These are phyloP conservation scores for Chrysoporthe cubensis DNA, from an alignment of 2,329 filamentous ascomycete species.

Conservation along the genomic window DNA sequence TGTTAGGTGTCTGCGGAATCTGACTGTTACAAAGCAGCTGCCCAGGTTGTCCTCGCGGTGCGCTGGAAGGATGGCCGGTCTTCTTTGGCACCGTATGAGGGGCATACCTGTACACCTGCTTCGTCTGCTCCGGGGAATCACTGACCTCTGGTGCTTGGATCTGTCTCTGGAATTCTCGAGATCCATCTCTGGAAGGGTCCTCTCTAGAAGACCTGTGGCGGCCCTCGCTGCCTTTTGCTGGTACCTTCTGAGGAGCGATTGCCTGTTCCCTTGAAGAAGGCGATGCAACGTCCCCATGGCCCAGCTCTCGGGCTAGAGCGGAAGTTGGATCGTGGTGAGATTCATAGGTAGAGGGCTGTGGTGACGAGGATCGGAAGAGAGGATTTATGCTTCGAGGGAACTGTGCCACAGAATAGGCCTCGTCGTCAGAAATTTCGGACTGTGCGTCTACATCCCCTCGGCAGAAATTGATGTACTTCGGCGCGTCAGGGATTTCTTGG, in stretches of 20 bases:
- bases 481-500: slow-evolving; percentile 95
- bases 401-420: slow-evolving; percentile 91
- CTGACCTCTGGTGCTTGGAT: slow-evolving; percentile 24
- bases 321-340: slow-evolving; percentile 89
- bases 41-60: slow-evolving; percentile 12
- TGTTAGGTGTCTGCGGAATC: slow-evolving; percentile 33
- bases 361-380: slow-evolving; percentile 92
- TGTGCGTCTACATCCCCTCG: slow-evolving; percentile 83
- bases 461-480: slow-evolving; percentile 98
- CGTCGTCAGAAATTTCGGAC: slow-evolving; percentile 84
- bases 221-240: slow-evolving; percentile 23
- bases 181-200: slow-evolving; percentile 12
- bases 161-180: slow-evolving; percentile 23
- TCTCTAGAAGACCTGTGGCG: slow-evolving; percentile 19
- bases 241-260: slow-evolving; percentile 55
- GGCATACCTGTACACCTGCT: slow-evolving; percentile 32
- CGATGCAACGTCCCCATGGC: slow-evolving; percentile 55
- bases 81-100: slow-evolving; percentile 2
- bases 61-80: slow-evolving; percentile 33
- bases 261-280: slow-evolving; percentile 55
- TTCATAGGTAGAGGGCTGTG: slow-evolving; percentile 89
- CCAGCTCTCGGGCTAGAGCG: slow-evolving; percentile 70
- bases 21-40: slow-evolving; percentile 21
- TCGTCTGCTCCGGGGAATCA: slow-evolving; percentile 23
- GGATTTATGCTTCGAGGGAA: slow-evolving; percentile 96